Conservation (phyloP, 768 basidiomycete species). For the Amyloporia xantha region DNA sequence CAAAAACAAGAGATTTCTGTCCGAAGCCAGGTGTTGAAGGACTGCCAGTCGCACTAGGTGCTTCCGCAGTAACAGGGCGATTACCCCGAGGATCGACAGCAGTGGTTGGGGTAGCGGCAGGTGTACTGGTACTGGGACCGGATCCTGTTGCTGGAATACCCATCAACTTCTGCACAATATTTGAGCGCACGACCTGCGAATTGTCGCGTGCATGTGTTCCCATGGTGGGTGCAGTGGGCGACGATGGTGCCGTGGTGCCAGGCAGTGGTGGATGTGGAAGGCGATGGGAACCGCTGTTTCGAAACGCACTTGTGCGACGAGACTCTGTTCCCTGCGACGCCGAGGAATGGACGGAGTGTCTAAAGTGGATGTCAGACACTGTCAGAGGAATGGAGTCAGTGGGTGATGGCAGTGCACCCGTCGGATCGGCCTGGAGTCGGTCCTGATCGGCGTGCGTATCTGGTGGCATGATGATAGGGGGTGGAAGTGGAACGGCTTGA, state of each 20-base stretch:
- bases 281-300: conserved; percentile 16
- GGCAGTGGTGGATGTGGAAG: conserved; percentile 21
- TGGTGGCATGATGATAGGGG: conserved; percentile 4
- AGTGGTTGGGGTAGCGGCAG: not conserved
- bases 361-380: conserved; percentile 32
- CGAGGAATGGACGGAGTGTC: conserved; percentile 26
- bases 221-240: conserved; percentile 3
- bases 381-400: conserved; percentile 30
- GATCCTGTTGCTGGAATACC: conserved; percentile 11
- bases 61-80: not conserved
- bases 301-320: conserved; percentile 16
- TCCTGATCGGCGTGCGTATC: conserved; percentile 8
- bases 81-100: not conserved
- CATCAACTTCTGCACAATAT: conserved; percentile 29
- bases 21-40: not conserved
- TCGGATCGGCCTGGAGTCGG: conserved; percentile 13
- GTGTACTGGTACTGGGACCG: conserved; percentile 5
- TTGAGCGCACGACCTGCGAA: conserved; percentile 19
- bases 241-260: conserved; percentile 3
- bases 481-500: conserved; percentile 18
- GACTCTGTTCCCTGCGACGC: conserved; percentile 16
- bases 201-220: conserved; percentile 5
- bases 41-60: not conserved
- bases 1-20: not conserved
- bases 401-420: conserved; percentile 22